Base-by-base conservation (phyloP, 2,329 filamentous ascomycete genomes). In the Cordyceps cicadae region DNA sequence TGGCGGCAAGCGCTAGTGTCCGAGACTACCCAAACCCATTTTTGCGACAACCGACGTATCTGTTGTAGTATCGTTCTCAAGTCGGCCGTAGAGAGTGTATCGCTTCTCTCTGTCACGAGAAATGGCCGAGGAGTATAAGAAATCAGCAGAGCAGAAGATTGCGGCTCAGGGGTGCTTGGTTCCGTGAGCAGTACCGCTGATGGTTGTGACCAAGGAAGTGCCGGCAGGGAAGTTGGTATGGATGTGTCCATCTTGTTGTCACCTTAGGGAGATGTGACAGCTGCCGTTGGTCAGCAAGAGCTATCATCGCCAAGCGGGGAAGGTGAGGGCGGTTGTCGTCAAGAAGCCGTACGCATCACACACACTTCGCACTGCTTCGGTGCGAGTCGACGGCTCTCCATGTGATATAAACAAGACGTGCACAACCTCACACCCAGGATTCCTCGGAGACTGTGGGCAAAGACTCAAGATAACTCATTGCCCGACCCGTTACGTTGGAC, bases 191-290 rank as follows among this genome's bases (percentile, higher is more conserved):
- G 82, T 85, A 4, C 79, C 71, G 49, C 69, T 74, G 21, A 73
- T 70, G 2, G 66, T 60, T 7, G 72, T 71, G 21, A 72, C 67
- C 60, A 69, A 74, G 1, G 74, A 75, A 63, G 74, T 76, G 45
- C 57, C 74, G 0, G 79, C 75, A 0, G 84, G 74, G 86, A 87
- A 19, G 70, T 70, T 1, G 83, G 78, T 2, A 81, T 69, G 71
- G 86, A 86, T 14, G 75, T 74, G 7, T 75, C 75, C 0, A 74
- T 80, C 64, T 83, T 80, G 62, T 76, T 79, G 43, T 82, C 84
- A 60, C 85, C 81, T 66, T 83, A 84, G 64, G 66, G 83, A 84
- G 64, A 76, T 76, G 50, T 77, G 66, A 68, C 83, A 86, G 11
- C 60, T 55, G 5, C 58, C 57, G 0, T 21, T 7, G 41, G 32